Evolutionary conservation across 441 rosid species (phyloP).

Genomic region (Adansonia gregorii): DNA sequence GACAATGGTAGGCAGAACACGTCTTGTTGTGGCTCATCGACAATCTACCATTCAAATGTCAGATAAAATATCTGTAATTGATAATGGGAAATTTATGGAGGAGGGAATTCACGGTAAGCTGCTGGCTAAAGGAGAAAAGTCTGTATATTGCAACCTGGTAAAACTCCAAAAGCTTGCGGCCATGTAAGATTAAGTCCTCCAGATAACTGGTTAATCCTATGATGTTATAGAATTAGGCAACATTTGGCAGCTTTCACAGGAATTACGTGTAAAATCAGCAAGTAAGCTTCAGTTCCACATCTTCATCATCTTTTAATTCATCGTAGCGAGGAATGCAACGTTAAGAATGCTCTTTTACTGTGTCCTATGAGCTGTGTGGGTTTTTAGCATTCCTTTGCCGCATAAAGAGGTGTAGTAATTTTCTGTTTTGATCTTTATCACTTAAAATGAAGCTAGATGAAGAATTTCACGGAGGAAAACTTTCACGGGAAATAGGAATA

Average conservation of each 20-base stretch:
- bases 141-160: neutral
- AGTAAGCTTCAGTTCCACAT: neutral
- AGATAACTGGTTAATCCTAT: neutral
- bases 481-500: too few species aligned
- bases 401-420: neutral
- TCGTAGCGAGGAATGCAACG: neutral
- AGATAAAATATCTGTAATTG: conserved; percentile 26
- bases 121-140: conserved; percentile 5
- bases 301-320: neutral
- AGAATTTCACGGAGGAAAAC: too few species aligned
- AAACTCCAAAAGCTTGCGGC: neutral
- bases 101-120: conserved; percentile 31
- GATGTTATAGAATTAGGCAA: neutral
- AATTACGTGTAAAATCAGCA: neutral
- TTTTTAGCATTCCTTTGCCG: neutral
- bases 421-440: neutral
- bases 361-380: neutral
- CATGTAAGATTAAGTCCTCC: neutral
- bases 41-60: conserved; percentile 28
- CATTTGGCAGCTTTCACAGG: neutral
- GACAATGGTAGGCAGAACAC: conserved; percentile 28
- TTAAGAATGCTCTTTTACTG: neutral
- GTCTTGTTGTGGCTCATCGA: conserved; percentile 33
- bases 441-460: neutral
- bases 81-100: conserved; percentile 29